Conservation (phyloP, 2,329 filamentous ascomycete species). For the Parascedosporium putredinis region DNA sequence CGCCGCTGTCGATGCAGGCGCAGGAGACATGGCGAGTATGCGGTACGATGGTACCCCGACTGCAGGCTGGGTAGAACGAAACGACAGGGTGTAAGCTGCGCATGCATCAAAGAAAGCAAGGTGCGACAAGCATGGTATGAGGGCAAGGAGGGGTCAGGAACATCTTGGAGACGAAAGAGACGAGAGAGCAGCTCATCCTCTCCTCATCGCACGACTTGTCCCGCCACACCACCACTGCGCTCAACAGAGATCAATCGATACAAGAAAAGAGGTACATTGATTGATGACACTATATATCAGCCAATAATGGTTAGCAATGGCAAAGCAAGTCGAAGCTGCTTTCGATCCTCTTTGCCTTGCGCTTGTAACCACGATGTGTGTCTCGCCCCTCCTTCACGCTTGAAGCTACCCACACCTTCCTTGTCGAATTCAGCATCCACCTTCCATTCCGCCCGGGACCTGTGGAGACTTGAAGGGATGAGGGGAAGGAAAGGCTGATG, state of each 20-base stretch:
- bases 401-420: background rate
- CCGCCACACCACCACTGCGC: background rate
- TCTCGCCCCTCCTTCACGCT: background rate
- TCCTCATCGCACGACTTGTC: slow-evolving; percentile 1
- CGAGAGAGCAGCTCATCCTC: background rate
- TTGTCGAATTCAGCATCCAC: background rate
- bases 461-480: too few species aligned
- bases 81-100: too few species aligned
- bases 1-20: too few species aligned
- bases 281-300: too few species aligned
- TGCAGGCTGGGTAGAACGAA: too few species aligned
- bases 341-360: background rate
- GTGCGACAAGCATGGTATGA: background rate
- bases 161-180: background rate
- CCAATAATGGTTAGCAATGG: background rate
- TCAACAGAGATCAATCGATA: too few species aligned
- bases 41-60: too few species aligned
- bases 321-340: background rate
- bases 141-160: background rate
- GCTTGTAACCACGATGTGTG: background rate
- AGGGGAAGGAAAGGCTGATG: too few species aligned
- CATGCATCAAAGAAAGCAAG: too few species aligned
- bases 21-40: too few species aligned
- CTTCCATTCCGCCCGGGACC: background rate
- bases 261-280: too few species aligned